Evolutionary conservation across 2,329 filamentous ascomycete species (phyloP).

Genomic region (Cytospora schulzeri): DNA sequence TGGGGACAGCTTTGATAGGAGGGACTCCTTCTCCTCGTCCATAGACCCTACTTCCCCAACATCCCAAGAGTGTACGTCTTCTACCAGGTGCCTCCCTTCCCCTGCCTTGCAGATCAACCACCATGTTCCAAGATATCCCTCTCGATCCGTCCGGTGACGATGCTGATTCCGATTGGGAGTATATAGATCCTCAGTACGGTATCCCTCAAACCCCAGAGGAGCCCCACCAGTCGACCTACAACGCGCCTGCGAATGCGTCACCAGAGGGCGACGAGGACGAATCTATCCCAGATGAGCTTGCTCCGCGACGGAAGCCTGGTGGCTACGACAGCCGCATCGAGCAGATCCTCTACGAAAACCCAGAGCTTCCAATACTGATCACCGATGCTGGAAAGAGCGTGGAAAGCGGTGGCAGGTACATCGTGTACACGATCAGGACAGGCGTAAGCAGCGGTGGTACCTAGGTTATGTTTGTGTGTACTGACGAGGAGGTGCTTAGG

Average conservation of each 20-base stretch:
- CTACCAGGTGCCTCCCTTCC: slow-evolving; percentile 40
- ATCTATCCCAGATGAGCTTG: slow-evolving; percentile 42
- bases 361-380: slow-evolving; percentile 85
- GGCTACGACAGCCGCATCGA: slow-evolving; percentile 95
- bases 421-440: slow-evolving; percentile 95
- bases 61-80: slow-evolving; percentile 52
- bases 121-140: slow-evolving; percentile 43
- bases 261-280: slow-evolving; percentile 54
- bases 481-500: slow-evolving; percentile 52
- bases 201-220: slow-evolving; percentile 65
- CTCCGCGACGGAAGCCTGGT: slow-evolving; percentile 71
- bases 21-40: slow-evolving; percentile 76
- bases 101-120: slow-evolving; percentile 25
- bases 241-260: slow-evolving; percentile 22
- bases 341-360: slow-evolving; percentile 95
- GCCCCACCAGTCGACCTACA: slow-evolving; percentile 19
- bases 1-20: slow-evolving; percentile 83
- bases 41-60: slow-evolving; percentile 66
- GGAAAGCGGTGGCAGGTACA: slow-evolving; percentile 89
- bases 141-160: slow-evolving; percentile 41
- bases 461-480: neutral
- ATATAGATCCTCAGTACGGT: slow-evolving; percentile 60
- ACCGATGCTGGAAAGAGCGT: slow-evolving; percentile 93
- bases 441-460: slow-evolving; percentile 61
- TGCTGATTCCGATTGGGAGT: slow-evolving; percentile 49